phyloP scores from a whole-genome alignment of 164 flowering plant species.

The Berberis thunbergii region DNA sequence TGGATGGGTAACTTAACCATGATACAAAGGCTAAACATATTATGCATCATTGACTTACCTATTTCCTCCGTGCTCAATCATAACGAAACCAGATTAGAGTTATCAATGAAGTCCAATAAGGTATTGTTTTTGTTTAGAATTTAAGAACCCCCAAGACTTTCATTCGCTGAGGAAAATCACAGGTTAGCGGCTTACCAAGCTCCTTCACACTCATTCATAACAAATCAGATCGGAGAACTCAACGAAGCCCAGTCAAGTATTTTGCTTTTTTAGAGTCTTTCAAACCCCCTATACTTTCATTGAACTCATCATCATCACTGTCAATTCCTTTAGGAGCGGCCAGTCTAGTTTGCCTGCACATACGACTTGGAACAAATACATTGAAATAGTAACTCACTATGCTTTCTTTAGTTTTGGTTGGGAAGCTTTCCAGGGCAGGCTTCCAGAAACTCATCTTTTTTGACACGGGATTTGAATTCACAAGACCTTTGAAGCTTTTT shows the following conservation, averaged over 20 bases:
- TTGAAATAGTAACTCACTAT: constrained; percentile 32
- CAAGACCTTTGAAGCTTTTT: constrained; percentile 18
- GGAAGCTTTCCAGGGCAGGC: constrained; percentile 18
- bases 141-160: too few species aligned
- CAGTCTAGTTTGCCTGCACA: constrained; percentile 19
- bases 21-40: too few species aligned
- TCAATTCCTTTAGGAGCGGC: constrained; percentile 9
- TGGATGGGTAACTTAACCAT: too few species aligned
- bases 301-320: constrained; percentile 24
- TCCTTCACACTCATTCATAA: too few species aligned
- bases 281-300: not conserved
- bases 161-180: too few species aligned
- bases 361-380: constrained; percentile 22
- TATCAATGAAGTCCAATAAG: too few species aligned
- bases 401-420: constrained; percentile 13
- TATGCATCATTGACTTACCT: too few species aligned
- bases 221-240: not conserved
- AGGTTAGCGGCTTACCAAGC: too few species aligned
- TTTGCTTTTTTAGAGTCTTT: not conserved
- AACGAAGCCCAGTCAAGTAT: constrained; percentile 7
- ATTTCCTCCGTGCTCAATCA: too few species aligned
- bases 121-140: too few species aligned
- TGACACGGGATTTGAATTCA: constrained; percentile 16
- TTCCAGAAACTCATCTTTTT: constrained; percentile 17
- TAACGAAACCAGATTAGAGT: too few species aligned